Conservation (phyloP, 139 green algal species). For the Coelastrella sp. region DNA sequence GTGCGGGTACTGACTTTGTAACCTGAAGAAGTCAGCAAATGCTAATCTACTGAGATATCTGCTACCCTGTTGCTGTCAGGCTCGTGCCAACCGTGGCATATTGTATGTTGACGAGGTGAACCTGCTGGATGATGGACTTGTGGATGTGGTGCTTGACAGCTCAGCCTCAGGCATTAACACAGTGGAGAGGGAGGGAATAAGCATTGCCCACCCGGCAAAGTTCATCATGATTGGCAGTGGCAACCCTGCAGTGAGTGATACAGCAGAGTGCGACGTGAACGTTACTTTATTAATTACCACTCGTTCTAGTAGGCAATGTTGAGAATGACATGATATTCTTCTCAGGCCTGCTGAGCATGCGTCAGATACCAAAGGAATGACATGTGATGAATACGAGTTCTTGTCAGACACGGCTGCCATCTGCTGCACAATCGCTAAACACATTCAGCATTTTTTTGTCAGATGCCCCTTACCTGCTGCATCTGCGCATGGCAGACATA, state of each 20-base stretch:
- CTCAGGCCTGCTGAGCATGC: background rate
- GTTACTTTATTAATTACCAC: no score
- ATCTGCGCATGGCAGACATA: no score
- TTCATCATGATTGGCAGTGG: constrained; percentile 96
- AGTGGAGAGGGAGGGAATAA: constrained; percentile 96
- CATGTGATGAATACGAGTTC: no score
- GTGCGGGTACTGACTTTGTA: no score
- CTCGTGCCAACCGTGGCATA: constrained; percentile 83
- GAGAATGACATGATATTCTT: background rate
- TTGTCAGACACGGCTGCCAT: no score
- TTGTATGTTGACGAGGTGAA: constrained; percentile 93
- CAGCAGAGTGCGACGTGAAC: background rate
- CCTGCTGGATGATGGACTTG: constrained; percentile 84
- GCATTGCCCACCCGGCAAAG: constrained; percentile 89
- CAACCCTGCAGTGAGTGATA: constrained; percentile 70
- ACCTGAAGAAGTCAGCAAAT: no score
- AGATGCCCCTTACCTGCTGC: no score
- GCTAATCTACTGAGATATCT: no score
- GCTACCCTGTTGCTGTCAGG: constrained; percentile 37
- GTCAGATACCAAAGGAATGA: no score
- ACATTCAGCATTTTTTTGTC: no score
- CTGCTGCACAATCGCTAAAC: no score
- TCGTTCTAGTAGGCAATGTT: background rate
- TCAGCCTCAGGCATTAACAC: constrained; percentile 89
- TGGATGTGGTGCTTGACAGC: constrained; percentile 87